Evolutionary conservation across 2,329 filamentous ascomycete genomes (phyloP).

Genomic region (Cladosporium sp.): DNA sequence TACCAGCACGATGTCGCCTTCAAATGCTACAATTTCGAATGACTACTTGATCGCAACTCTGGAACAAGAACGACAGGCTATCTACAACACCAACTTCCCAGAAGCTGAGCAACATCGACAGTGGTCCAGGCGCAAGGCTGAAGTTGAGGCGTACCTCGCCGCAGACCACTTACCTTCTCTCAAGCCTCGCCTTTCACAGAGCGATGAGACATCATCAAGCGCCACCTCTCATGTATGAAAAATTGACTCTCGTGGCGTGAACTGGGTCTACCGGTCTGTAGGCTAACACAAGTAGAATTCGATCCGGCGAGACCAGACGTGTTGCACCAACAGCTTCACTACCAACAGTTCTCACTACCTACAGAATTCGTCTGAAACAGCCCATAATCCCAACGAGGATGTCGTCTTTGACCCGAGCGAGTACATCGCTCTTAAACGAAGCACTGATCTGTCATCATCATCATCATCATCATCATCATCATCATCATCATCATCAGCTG

Average conservation of each 20-base stretch:
- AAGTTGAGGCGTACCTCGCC: constrained; percentile 19
- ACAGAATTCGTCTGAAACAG: neutral
- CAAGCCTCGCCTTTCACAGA: no score
- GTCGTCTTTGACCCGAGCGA: constrained; percentile 25
- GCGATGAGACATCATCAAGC: neutral
- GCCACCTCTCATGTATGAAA: neutral
- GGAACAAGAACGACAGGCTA: constrained; percentile 33
- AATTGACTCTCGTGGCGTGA: neutral
- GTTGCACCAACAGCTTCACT: neutral
- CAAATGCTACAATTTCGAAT: neutral
- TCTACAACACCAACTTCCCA: constrained; percentile 32
- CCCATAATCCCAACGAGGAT: constrained; percentile 11
- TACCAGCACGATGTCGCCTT: neutral
- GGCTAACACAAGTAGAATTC: neutral
- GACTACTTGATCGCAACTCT: constrained; percentile 15
- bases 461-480: constrained; percentile 17
- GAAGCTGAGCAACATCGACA: constrained; percentile 33
- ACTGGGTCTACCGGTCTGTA: neutral
- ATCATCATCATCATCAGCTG: constrained; percentile 16
- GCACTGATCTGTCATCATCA: constrained; percentile 17
- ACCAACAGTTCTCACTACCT: neutral
- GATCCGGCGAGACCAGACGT: neutral
- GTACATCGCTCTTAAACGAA: constrained; percentile 23
- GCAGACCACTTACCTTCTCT: neutral
- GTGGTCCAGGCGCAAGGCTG: constrained; percentile 29